A percentile compares a stretch with the other conserved stretches of the same genome.
Evolutionary conservation across 371 early-diverging fungal species (phyloP).

Genomic region (Lichtheimia ramosa): DNA sequence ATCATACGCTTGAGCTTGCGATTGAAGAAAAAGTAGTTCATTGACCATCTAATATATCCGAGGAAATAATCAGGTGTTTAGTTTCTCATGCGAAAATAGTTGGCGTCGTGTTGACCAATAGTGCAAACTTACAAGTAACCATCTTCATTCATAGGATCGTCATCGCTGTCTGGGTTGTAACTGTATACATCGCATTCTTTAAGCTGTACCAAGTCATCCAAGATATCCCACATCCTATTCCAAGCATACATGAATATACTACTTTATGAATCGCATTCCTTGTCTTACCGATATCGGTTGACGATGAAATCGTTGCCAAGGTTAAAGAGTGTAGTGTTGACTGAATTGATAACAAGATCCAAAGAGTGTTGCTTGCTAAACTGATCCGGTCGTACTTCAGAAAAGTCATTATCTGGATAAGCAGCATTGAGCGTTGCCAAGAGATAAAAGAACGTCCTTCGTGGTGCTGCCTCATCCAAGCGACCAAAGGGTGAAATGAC

Average conservation of each 20-base stretch:
- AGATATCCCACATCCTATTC: conserved; percentile 71
- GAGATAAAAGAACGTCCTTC: conserved; percentile 88
- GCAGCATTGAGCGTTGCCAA: conserved; percentile 91
- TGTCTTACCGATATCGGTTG: conserved; percentile 39
- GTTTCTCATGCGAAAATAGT: background rate
- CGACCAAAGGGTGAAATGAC: conserved; percentile 85
- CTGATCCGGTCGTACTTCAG: conserved; percentile 85
- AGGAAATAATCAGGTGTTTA: background rate
- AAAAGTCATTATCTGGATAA: conserved; percentile 95
- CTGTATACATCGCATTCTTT: conserved; percentile 86
- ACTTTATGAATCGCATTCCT: background rate
- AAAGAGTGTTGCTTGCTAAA: conserved; percentile 78
- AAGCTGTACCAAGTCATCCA: conserved; percentile 81
- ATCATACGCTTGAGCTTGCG: conserved; percentile 85
- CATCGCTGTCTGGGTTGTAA: conserved; percentile 82
- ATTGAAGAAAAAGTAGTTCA: conserved; percentile 95
- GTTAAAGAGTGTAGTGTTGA: conserved; percentile 85
- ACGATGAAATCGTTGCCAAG: conserved; percentile 70
- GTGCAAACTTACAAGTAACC: conserved; percentile 45
- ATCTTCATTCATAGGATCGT: conserved; percentile 88
- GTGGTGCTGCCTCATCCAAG: conserved; percentile 71
- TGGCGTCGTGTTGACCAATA: background rate
- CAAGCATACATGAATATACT: background rate
- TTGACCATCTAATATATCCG: conserved; percentile 71
- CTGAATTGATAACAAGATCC: conserved; percentile 74